Base-by-base conservation (phyloP, 2,329 filamentous ascomycete genomes). In the Phialophora tarda region DNA sequence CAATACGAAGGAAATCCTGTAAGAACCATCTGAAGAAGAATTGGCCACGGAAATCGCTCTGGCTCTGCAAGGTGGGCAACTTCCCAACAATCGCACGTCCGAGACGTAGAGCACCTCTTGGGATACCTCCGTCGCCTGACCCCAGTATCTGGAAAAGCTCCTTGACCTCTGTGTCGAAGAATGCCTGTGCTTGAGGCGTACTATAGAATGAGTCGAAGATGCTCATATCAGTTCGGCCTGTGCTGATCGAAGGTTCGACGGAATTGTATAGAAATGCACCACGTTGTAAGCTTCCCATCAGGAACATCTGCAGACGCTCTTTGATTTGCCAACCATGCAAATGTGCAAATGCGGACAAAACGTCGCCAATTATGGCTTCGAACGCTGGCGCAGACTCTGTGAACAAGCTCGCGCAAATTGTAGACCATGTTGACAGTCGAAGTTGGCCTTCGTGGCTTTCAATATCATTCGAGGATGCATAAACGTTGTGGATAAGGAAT, bases 1-100 rank as follows among this genome's bases (percentile, higher is more conserved):
- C 89, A 73, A 91, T 90, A 55, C 92, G 85, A 41, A 98, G 82
- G 78, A 95, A 97, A 59, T 90, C 89, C 69, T 92, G 91, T 77
- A 98, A 97, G 69, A 97, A 89, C 88, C 94, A 99, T 75, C 93
- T 91, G 73, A 90, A 91, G 69, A 97, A 89, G 71, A 98, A 86
- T 82, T 93, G 96, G 72, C 88, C 88, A 69, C 92, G 88, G 47
- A 92, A 92, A 71, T 87, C 88, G 71, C 91, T 89, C 68, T 91
- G 88, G 70, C 86, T 86, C 71, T 90, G 89, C 71, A 84, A 84
- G 70, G 91, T 88, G 41, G 83, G 80, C 66, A 97, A 82, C 73
- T 93, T 93, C 66, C 85, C 85, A 53, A 97, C 81, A 66, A 97
- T 92, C 69, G 92, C 91, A 76, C 90, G 91, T 70, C 92, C 91